Base-by-base conservation (phyloP, 352 stramenopile genomes). In the Globisporangium solare region DNA sequence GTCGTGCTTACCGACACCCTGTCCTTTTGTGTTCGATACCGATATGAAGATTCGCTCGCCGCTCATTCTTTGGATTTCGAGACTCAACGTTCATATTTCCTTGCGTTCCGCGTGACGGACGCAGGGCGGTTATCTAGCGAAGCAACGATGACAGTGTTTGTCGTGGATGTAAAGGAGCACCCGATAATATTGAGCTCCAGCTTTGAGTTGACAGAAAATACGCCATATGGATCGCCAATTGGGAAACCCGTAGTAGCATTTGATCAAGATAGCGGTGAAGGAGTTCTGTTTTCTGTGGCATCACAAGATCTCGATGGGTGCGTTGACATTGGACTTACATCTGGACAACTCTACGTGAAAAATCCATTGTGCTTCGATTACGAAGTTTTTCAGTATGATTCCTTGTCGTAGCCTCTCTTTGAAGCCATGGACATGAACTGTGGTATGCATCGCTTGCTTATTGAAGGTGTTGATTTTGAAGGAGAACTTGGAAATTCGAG, bases 91-190 rank as follows among this genome's bases (percentile, higher is more conserved):
- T 20, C 43, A 2, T 72, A 68, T 24, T 50, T 21, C 0, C 45
- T 75, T 2, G 62, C 51, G 10, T 68, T 81, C 51, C 47, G 42
- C 49, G 68, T 67, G 27, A 73, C 57, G 14, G 75, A 86, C 53
- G 61, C 31, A 49, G 61, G 55, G 42, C 40, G 21, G 18, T 61
- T 75, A 5, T 47, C 55, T 31, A 53, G 47, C 2, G 54, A 74
- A 3, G 58, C 51, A 0, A 74, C 66, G 50, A 27, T 84, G 41
- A 65, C 51, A 12, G 45, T 87, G 48, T 70, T 67, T 15, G 59
- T 87, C 11, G 35, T 71, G 0, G 70, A 87, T 50, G 66, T 76
- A 11, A 87, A 87, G 37, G 76, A 85, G 20, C 39, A 63, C 20
- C 76, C 76, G 2, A 31, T 77, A 6, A 72, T 84, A 27, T 15